Evolutionary conservation across 2,329 filamentous ascomycete species (phyloP).

Genomic region (Ophiognomonia clavigignenti-juglandacearum): DNA sequence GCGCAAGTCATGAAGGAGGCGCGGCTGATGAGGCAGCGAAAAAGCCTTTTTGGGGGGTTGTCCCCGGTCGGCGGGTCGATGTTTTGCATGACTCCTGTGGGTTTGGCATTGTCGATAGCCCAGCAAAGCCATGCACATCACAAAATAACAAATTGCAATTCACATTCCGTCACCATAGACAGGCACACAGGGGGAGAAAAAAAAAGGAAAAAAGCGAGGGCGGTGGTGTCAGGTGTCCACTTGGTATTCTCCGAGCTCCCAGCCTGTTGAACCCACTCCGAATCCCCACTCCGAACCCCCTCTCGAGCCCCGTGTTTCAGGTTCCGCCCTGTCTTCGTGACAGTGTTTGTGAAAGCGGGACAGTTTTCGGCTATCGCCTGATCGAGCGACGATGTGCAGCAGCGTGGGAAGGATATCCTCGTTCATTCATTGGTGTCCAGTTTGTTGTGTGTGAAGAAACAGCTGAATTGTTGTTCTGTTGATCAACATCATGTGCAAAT

Average conservation of each 20-base stretch:
- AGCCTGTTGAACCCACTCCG: background rate
- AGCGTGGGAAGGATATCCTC: background rate
- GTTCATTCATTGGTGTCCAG: background rate
- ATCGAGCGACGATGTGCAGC: background rate
- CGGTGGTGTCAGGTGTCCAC: background rate
- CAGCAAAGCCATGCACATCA: too few species aligned
- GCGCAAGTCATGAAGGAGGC: too few species aligned
- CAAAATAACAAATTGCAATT: too few species aligned
- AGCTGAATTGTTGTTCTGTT: background rate
- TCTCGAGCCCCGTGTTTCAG: constrained; percentile 7
- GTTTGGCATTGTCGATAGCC: too few species aligned
- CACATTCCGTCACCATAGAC: too few species aligned
- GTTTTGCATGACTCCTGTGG: too few species aligned
- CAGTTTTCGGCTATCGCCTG: background rate
- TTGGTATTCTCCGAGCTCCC: constrained; percentile 1
- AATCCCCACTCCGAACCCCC: background rate
- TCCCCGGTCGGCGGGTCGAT: too few species aligned
- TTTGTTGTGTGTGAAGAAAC: too few species aligned
- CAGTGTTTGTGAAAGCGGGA: constrained; percentile 2
- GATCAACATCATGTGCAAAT: background rate
- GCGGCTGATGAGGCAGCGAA: too few species aligned
- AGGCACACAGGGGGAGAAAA: too few species aligned
- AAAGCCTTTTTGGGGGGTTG: too few species aligned
- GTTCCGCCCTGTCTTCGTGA: constrained; percentile 1
- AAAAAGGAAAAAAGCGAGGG: background rate